Evolutionary conservation across 2,329 filamentous ascomycete species (phyloP), one percentile per base, ranked within the genome.

Genomic region (Fusarium subtropicale): DNA sequence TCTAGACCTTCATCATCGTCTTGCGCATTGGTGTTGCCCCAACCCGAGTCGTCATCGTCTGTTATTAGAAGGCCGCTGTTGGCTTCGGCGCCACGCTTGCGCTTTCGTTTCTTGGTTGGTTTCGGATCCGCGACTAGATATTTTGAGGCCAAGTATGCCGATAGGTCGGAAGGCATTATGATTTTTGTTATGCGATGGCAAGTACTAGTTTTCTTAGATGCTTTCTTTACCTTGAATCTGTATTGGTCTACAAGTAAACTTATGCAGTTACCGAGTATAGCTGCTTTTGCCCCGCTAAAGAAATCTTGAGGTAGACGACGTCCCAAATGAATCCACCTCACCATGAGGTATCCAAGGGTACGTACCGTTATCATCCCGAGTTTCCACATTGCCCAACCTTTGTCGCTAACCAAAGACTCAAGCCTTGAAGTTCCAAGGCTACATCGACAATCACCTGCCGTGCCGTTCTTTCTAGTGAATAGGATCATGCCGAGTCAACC

Each of bases 101-200:
- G 85, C 80, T 91, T 91, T 65, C 87, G 85, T 76, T 90, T 91
- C 76, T 90, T 90, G 50, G 81, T 65, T 50, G 81, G 84, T 67
- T 87, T 88, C 8, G 83, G 79, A 65, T 88, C 85, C 41, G 86
- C 83, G 57, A 86, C 82, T 51, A 99, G 90, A 79, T 99, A 99
- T 79, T 94, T 96, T 68, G 93, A 91, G 38, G 95, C 94, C 36
- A 99, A 88, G 76, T 98, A 99, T 76, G 90, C 89, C 61, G 93
- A 90, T 70, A 97, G 86, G 71, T 88, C 85, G 64, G 84, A 83
- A 44, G 86, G 81, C 86, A 88, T 88, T 26, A 30, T 70, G 47
- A 55, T 20, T 41, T n/a, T 41, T 22, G 30, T 52, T 28, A 41
- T 56, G 41, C 34, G 38, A 53, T 13, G 16, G 22, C 24, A 52